Percentiles rank a stretch among this genome's conserved stretches.
These are phyloP conservation scores for Corinectria fuckeliana DNA, from an alignment of 2,329 filamentous ascomycete genomes.

Conservation along the genomic window DNA sequence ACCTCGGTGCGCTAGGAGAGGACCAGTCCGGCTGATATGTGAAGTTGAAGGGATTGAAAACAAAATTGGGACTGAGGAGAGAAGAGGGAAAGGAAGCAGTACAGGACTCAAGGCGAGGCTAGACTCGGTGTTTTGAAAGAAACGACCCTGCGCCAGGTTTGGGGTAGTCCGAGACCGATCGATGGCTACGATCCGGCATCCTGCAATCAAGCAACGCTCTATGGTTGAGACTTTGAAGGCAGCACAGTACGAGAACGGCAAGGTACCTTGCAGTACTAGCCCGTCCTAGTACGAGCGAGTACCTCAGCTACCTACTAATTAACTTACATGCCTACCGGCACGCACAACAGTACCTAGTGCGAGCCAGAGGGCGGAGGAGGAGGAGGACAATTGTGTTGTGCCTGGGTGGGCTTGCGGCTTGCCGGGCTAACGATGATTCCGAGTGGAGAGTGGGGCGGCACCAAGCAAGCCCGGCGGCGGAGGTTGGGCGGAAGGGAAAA, in stretches of 20 bases:
- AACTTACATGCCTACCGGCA: background rate
- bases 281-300: constrained; percentile 1
- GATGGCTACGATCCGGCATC: background rate
- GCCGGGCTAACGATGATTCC: constrained; percentile 4
- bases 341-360: constrained; percentile 5
- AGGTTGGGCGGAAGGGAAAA: constrained; percentile 11
- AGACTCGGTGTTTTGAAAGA: constrained; percentile 11
- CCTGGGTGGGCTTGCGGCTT: background rate
- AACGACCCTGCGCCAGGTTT: constrained; percentile 2
- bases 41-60: background rate
- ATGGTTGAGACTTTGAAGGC: background rate
- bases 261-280: constrained; percentile 19
- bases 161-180: constrained; percentile 9
- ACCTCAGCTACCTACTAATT: background rate
- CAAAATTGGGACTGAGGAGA: background rate
- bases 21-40: constrained; percentile 7
- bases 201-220: background rate
- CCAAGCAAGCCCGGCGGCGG: constrained; percentile 1
- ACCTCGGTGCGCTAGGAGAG: background rate
- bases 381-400: background rate
- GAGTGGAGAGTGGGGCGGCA: constrained; percentile 14
- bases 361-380: constrained; percentile 1
- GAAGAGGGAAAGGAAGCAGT: background rate
- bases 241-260: constrained; percentile 14
- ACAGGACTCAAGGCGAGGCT: background rate